Evolutionary conservation across 192 early-diverging fungal species (phyloP).

Genomic region (Podila minutissima): DNA sequence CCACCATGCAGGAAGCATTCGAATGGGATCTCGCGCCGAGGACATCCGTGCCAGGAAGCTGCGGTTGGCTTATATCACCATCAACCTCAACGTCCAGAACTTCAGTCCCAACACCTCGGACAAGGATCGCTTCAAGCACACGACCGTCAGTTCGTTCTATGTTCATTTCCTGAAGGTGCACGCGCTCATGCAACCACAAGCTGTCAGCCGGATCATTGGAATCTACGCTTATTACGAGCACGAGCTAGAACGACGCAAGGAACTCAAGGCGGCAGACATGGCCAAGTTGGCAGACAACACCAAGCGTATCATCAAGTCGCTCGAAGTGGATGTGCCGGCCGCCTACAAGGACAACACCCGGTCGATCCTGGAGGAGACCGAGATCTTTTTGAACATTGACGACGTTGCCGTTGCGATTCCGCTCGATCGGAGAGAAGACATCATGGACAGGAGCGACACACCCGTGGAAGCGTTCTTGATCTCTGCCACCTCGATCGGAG

Average conservation of each 20-base stretch:
- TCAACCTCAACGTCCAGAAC: conserved; percentile 71
- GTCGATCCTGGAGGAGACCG: conserved; percentile 64
- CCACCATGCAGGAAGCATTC: conserved; percentile 51
- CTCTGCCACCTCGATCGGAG: conserved; percentile 64
- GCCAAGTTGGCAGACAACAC: conserved; percentile 72
- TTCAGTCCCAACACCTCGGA: conserved; percentile 36
- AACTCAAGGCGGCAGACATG: conserved; percentile 65
- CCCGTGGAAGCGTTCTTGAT: conserved; percentile 69
- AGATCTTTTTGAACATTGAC: conserved; percentile 59
- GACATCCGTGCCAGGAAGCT: conserved; percentile 53
- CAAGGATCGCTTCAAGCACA: conserved; percentile 53
- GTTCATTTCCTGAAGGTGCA: conserved; percentile 69
- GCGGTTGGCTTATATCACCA: conserved; percentile 70
- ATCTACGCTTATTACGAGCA: conserved; percentile 72
- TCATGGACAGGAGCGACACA: conserved; percentile 46
- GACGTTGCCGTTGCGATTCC: conserved; percentile 74
- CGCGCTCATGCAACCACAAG: conserved; percentile 78
- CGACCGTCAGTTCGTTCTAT: conserved; percentile 53
- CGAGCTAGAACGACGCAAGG: conserved; percentile 69
- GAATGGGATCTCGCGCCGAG: conserved; percentile 38
- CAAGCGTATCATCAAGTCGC: conserved; percentile 68
- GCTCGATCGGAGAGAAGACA: conserved; percentile 54
- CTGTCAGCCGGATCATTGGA: conserved; percentile 70
- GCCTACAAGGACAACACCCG: conserved; percentile 58
- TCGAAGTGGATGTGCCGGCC: conserved; percentile 64